Evolutionary conservation across 2,329 filamentous ascomycete genomes (phyloP).

Genomic region (Calonectria pseudoreteaudii): DNA sequence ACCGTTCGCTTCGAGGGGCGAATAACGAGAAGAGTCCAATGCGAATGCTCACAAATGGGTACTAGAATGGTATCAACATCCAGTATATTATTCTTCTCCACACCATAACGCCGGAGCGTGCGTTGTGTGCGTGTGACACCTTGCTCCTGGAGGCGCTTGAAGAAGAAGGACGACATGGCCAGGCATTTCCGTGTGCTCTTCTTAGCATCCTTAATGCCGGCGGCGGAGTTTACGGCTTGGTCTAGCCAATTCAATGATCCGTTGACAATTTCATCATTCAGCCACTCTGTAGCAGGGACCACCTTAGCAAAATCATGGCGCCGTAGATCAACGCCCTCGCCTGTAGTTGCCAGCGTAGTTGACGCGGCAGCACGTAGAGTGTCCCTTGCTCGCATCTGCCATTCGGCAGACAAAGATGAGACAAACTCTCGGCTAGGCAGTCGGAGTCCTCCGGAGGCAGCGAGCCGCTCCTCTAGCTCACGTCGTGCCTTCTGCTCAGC

Average conservation of each 20-base stretch:
- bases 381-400: slow-evolving; percentile 40
- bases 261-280: slow-evolving; percentile 84
- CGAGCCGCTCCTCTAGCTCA: slow-evolving; percentile 45
- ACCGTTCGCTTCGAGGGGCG: slow-evolving; percentile 70
- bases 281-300: slow-evolving; percentile 69
- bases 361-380: slow-evolving; percentile 50
- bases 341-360: slow-evolving; percentile 57
- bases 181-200: slow-evolving; percentile 68
- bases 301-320: slow-evolving; percentile 74
- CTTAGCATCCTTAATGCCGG: slow-evolving; percentile 62
- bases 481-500: slow-evolving; percentile 38
- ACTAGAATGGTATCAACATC: slow-evolving; percentile 76
- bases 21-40: slow-evolving; percentile 81
- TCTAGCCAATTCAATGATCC: slow-evolving; percentile 72
- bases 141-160: slow-evolving; percentile 61
- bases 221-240: slow-evolving; percentile 66
- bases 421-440: slow-evolving; percentile 44
- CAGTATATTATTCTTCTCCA: slow-evolving; percentile 71
- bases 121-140: slow-evolving; percentile 62
- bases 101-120: slow-evolving; percentile 67
- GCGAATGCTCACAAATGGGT: slow-evolving; percentile 72
- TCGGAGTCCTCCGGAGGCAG: slow-evolving; percentile 47
- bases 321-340: slow-evolving; percentile 62
- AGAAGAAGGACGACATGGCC: slow-evolving; percentile 76
- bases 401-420: slow-evolving; percentile 42